A percentile compares a stretch with the other conserved stretches of the same genome.
Evolutionary conservation across 2,329 filamentous ascomycete genomes (phyloP).

Genomic region (Coniochaeta sp.): DNA sequence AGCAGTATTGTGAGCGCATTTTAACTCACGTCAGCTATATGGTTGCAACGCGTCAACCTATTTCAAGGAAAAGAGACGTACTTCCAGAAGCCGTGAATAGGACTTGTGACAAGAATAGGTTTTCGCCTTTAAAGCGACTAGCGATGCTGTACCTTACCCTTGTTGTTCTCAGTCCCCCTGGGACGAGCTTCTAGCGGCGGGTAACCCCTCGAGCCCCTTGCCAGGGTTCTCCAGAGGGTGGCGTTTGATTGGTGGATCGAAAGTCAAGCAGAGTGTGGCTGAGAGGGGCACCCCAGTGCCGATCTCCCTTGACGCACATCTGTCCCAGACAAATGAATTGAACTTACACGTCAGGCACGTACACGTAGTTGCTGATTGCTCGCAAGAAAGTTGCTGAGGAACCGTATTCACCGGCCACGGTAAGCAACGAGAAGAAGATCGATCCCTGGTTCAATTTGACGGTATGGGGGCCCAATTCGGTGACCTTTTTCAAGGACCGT

Average conservation of each 20-base stretch:
- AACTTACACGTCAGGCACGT: background rate
- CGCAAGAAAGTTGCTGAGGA: background rate
- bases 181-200: background rate
- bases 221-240: background rate
- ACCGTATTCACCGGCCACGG: too few relatives aligned
- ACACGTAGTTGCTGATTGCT: too few relatives aligned
- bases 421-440: too few relatives aligned
- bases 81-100: background rate
- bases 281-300: background rate
- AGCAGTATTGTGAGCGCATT: too few relatives aligned
- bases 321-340: constrained; percentile 1
- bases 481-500: too few relatives aligned
- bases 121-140: background rate
- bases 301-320: constrained; percentile 1
- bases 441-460: too few relatives aligned
- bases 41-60: too few relatives aligned
- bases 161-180: background rate
- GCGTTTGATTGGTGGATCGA: background rate
- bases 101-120: background rate
- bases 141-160: background rate
- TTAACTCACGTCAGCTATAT: too few relatives aligned
- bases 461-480: too few relatives aligned
- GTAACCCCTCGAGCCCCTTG: background rate
- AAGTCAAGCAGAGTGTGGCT: background rate
- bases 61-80: too few relatives aligned